Evolutionary conservation across 768 basidiomycete genomes (phyloP), one percentile per base, ranked within the genome.

Genomic region (Leccinum imitatum): DNA sequence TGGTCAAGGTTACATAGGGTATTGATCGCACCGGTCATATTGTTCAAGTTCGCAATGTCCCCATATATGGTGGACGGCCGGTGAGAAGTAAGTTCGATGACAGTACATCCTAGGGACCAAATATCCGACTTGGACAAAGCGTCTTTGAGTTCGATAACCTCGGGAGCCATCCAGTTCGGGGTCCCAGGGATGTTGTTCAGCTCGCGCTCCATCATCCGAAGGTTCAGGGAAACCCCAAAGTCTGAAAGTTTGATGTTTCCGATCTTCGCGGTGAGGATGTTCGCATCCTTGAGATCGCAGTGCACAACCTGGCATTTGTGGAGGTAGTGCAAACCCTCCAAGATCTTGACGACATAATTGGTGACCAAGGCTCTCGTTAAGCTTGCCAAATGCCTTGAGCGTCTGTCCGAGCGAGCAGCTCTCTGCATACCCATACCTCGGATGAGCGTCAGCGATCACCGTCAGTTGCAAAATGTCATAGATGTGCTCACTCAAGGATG

Each of bases 101-200:
- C 87, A 4, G 96, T 98, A 70, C 95, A 97, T 1, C 87, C 96
- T 63, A 99, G 75, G 0, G 94, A 96, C 95, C 95, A 97, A 44
- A 97, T 95, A 71, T 97, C 95, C 27, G 92, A 89, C 68, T 94
- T 94, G 0, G 89, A 81, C 19, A 91, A 89, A 8, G 96, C 92
- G 4, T 95, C 95, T 72, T 94, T 90, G 58, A 98, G 83, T 71
- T 94, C 89, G 62, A 99, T 98, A 53, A 98, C 92, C 75, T 99
- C 96, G 4, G 96, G 96, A 11, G 95, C 95, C 95, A 99, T 98
- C 96, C 96, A 99, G 68, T 98, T 96, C 14, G 96, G 96, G 10
- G 96, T 99, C 9, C 96, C 96, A 8, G 91, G 88, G 25, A 93
- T 89, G 66, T 90, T 90, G 71, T 91, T 88, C 65, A 86, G 87